These are phyloP conservation scores for Boletus insuetus DNA, from an alignment of 768 basidiomycete species.

Conservation along the genomic window DNA sequence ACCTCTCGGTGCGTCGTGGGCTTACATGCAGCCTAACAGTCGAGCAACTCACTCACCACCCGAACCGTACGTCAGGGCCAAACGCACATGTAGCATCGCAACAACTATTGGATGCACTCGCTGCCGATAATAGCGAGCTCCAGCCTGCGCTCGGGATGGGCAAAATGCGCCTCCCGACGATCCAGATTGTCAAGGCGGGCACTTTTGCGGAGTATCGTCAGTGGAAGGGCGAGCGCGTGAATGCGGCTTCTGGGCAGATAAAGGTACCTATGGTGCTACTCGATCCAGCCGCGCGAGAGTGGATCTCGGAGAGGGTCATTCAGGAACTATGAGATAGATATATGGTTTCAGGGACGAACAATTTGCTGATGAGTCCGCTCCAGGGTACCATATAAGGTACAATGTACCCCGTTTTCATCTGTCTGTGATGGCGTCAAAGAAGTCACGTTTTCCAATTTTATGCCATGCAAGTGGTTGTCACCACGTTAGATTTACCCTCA, in stretches of 20 bases:
- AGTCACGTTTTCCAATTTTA: no score
- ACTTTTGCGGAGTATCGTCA: slow-evolving; percentile 19
- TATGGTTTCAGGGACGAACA: background rate
- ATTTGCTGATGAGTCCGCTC: no score
- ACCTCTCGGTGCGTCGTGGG: slow-evolving; percentile 6
- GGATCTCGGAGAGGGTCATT: slow-evolving; percentile 17
- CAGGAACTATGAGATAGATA: slow-evolving; percentile 10
- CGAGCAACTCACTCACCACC: background rate
- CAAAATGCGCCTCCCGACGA: slow-evolving; percentile 13
- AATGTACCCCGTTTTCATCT: no score
- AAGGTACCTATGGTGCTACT: slow-evolving; percentile 15
- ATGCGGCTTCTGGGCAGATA: slow-evolving; percentile 4
- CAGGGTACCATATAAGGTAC: no score
- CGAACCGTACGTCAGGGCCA: background rate
- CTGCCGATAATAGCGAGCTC: background rate
- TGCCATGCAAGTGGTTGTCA: no score
- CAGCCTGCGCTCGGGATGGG: background rate
- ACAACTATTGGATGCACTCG: slow-evolving; percentile 11
- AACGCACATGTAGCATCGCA: background rate
- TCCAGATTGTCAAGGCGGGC: slow-evolving; percentile 20
- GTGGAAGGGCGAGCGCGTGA: slow-evolving; percentile 6
- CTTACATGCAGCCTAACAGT: no score
- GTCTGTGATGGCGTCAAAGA: no score
- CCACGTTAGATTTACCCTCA: no score
- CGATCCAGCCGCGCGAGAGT: slow-evolving; percentile 5